Conservation (phyloP, 495 filamentous ascomycete genomes). For the Hyaloscypha variabilis region DNA sequence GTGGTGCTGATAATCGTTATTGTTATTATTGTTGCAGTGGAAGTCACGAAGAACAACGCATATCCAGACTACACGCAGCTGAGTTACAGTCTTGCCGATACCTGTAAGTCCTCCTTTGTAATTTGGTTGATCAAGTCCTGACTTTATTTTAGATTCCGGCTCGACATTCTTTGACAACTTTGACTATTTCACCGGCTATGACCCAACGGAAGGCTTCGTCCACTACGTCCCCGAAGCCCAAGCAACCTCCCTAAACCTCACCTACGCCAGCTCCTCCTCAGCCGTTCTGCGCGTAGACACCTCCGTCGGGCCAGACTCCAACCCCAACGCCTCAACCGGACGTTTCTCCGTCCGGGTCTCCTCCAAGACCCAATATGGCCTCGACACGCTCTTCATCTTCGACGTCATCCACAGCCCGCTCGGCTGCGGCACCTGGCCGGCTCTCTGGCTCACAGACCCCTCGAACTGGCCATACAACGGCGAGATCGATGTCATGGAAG, state of each 20-base stretch:
- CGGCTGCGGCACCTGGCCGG: slow-evolving; percentile 56
- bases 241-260: slow-evolving; percentile 50
- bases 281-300: slow-evolving; percentile 57
- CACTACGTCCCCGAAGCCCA: slow-evolving; percentile 41
- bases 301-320: slow-evolving; percentile 30
- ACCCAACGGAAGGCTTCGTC: slow-evolving; percentile 56
- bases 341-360: slow-evolving; percentile 58
- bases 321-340: slow-evolving; percentile 44
- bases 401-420: slow-evolving; percentile 39
- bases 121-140: background rate
- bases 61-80: slow-evolving; percentile 58
- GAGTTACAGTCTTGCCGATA: slow-evolving; percentile 53
- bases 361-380: slow-evolving; percentile 50
- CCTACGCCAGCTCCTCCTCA: slow-evolving; percentile 46
- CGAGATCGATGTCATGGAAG: slow-evolving; percentile 77
- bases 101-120: slow-evolving; percentile 35
- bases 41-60: slow-evolving; percentile 42
- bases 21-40: slow-evolving; percentile 58
- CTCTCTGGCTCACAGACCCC: slow-evolving; percentile 54
- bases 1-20: slow-evolving; percentile 49
- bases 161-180: slow-evolving; percentile 49
- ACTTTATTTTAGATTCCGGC: slow-evolving; percentile 41
- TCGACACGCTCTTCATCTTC: slow-evolving; percentile 54
- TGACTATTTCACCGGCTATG: slow-evolving; percentile 53
- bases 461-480: slow-evolving; percentile 68